Evolutionary conservation across 148 eudicot genomes (phyloP), one percentile per base, ranked within the genome.

Genomic region (Talinum fruticosum): DNA sequence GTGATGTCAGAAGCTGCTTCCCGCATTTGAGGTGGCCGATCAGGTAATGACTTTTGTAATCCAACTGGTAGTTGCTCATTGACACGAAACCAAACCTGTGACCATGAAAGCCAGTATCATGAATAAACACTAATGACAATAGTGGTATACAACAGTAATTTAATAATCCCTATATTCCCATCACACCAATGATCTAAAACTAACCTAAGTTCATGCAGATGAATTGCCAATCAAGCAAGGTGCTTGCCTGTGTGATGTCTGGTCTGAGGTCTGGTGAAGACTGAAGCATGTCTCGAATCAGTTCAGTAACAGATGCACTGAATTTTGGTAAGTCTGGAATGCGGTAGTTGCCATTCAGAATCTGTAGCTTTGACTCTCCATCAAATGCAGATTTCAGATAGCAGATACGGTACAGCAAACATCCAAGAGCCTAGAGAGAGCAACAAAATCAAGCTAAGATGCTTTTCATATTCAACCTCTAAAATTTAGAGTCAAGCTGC

Each of bases 231-330:
- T 89, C 89, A 88, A 92, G 97, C 89, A 87, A 86, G 89, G 88
- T 78, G 86, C 93, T 96, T 93, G 97, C 99, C 96, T 96, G 99
- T 82, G 98, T 93, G 88, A 96, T 91, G 79, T 96, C 99, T 82
- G 99, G 99, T 91, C 99, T 87, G 88, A 83, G 85, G 12, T 90
- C 90, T 61, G 99, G 99, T 21, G 99, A 90, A 78, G 97, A 86
- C 65, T 96, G 90, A 75, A 96, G 95, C 97, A 93, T 90, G 83
- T 96, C 98, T 68, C 84, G 88, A 30, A 93, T 90, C 76, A 96
- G 84, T 83, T 87, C 95, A 73, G 86, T 86, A 69, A 92, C 51
- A 12, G 81, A 69, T n/a, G 93, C 80, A 85, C 89, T 91, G 91
- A 89, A 96, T 76, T 91, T 96, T 51, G 99, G 99, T 80, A 84